Evolutionary conservation across 2,329 filamentous ascomycete genomes (phyloP).

Genomic region (Aspergillus sp.): DNA sequence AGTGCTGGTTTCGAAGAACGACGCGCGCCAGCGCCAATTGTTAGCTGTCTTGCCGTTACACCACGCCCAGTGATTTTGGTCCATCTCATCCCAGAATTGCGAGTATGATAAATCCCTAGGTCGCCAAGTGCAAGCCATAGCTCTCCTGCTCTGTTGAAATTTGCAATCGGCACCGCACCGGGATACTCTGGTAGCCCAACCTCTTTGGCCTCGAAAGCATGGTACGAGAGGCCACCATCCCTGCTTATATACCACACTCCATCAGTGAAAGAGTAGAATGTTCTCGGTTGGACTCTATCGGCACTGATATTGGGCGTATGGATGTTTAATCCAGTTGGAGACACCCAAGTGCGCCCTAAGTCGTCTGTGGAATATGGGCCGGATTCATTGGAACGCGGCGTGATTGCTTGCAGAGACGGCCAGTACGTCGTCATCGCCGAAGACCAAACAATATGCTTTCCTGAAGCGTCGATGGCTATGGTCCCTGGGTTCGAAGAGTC

Average conservation of each 20-base stretch:
- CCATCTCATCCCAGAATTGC: conserved; percentile 12
- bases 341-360: conserved; percentile 13
- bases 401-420: conserved; percentile 6
- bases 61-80: neutral
- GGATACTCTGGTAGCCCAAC: conserved; percentile 8
- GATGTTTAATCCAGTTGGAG: conserved; percentile 10
- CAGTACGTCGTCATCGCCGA: conserved; percentile 10
- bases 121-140: conserved; percentile 15
- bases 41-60: conserved; percentile 6
- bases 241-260: conserved; percentile 13
- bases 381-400: conserved; percentile 9
- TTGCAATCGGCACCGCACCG: conserved; percentile 14
- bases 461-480: conserved; percentile 16
- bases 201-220: conserved; percentile 2
- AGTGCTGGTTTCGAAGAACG: conserved; percentile 3
- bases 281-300: conserved; percentile 14
- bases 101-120: conserved; percentile 13
- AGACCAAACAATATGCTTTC: conserved; percentile 15
- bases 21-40: conserved; percentile 7
- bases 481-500: conserved; percentile 11
- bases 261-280: conserved; percentile 15
- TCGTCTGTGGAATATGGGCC: conserved; percentile 12
- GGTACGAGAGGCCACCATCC: conserved; percentile 14
- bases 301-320: conserved; percentile 15
- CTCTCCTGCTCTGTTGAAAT: conserved; percentile 13